Evolutionary conservation across 2,329 filamentous ascomycete species (phyloP).

Genomic region (Curvularia hawaiiensis): DNA sequence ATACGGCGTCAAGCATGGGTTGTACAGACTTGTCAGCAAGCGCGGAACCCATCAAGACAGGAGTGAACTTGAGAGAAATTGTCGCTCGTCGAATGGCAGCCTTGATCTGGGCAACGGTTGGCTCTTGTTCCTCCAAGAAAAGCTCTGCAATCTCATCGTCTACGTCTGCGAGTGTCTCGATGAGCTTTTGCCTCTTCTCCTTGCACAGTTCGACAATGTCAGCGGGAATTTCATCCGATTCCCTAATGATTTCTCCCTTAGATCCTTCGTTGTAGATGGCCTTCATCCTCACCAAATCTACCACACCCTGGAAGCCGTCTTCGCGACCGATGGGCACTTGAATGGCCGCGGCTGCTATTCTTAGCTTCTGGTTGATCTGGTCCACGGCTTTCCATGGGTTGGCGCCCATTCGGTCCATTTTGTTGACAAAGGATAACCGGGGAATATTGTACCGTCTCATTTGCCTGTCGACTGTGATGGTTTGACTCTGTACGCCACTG

Average conservation of each 20-base stretch:
- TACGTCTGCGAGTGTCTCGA: conserved; percentile 95
- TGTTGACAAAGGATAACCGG: conserved; percentile 95
- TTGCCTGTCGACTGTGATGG: conserved; percentile 96
- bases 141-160: conserved; percentile 97
- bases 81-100: conserved; percentile 89
- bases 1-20: conserved; percentile 94
- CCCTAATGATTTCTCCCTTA: conserved; percentile 74
- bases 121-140: conserved; percentile 85
- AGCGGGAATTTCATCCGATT: conserved; percentile 81
- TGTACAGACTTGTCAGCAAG: conserved; percentile 94
- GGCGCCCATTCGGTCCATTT: conserved; percentile 99
- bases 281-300: conserved; percentile 92
- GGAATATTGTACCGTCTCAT: conserved; percentile 99
- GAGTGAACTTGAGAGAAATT: conserved; percentile 86
- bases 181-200: conserved; percentile 82
- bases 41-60: conserved; percentile 95
- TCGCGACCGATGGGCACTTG: conserved; percentile 94
- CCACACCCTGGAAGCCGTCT: conserved; percentile 88
- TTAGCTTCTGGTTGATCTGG: conserved; percentile 95
- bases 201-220: conserved; percentile 75
- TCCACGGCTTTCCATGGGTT: conserved; percentile 98
- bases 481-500: conserved; percentile 96
- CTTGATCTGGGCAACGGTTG: conserved; percentile 83
- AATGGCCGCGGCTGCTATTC: conserved; percentile 88
- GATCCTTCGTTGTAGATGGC: conserved; percentile 89